phyloP scores from a whole-genome alignment of 108 stramenopile species.

The Seminavis robusta region DNA sequence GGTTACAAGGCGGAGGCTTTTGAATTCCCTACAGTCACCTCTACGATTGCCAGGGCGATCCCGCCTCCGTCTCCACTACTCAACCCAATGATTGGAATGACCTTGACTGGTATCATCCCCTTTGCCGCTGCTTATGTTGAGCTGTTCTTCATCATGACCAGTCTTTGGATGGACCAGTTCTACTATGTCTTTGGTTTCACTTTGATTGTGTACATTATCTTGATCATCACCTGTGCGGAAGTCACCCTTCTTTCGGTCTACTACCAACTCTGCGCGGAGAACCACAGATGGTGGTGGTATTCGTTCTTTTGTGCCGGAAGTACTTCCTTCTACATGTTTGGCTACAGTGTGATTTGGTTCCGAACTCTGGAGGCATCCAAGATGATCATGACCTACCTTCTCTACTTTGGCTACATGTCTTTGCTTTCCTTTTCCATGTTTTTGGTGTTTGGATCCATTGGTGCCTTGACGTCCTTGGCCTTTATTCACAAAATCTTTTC shows the following conservation, averaged over 20 bases:
- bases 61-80: slow-evolving; percentile 84
- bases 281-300: slow-evolving; percentile 99
- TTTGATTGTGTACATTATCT: slow-evolving; percentile 91
- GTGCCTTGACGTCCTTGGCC: slow-evolving; percentile 90
- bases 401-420: slow-evolving; percentile 98
- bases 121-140: slow-evolving; percentile 98
- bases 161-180: slow-evolving; percentile 99
- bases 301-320: slow-evolving; percentile 92
- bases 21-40: slow-evolving; percentile 84
- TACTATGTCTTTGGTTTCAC: slow-evolving; percentile 99
- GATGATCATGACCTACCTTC: slow-evolving; percentile 94
- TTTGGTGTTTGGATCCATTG: slow-evolving; percentile 90
- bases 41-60: slow-evolving; percentile 90
- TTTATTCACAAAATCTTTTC: slow-evolving; percentile 95
- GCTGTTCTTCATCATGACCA: slow-evolving; percentile 98
- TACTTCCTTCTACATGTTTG: slow-evolving; percentile 89
- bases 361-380: slow-evolving; percentile 79
- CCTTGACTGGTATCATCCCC: slow-evolving; percentile 90
- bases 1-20: slow-evolving; percentile 94
- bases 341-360: slow-evolving; percentile 95
- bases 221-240: slow-evolving; percentile 94
- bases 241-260: slow-evolving; percentile 95
- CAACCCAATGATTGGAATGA: slow-evolving; percentile 74
- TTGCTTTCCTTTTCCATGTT: slow-evolving; percentile 87
- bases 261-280: slow-evolving; percentile 98